Evolutionary conservation across 805 yeast genomes (phyloP), one percentile per base, ranked within the genome.

Genomic region (Starmerella davenportii): DNA sequence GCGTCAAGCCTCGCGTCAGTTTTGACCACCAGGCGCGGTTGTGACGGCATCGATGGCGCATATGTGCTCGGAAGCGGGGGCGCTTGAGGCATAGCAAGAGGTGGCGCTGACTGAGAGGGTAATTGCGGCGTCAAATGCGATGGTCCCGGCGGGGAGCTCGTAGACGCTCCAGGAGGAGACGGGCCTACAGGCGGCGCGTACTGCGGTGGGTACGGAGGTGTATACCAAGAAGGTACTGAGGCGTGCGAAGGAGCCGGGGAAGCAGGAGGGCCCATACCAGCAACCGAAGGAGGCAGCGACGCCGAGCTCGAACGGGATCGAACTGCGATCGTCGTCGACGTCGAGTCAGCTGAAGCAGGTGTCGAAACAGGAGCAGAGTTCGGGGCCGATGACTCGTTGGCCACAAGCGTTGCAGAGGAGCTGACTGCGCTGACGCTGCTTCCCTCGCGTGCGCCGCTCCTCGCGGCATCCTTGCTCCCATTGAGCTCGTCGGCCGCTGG

Each of bases 1-100:
- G 37, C 21, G 15, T 44, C 43, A 15, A 39, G 20, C 9, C 43
- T 36, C 4, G 38, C 28, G 30, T 43, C 43, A 25, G 37, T 37
- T 13, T 23, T 23, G 18, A 34, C 9, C 41, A 36, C 5, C 37
- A 25, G 15, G 24, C 13, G 32, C 40, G 45, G 19, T 33, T 16
- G 17, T 21, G 16, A 13, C n/a, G 28, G 34, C 38, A 21, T 21
- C n/a, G 16, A 18, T 35, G 38, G 21, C 19, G 25, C 21, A 24
- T 17, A 8, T 23, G 30, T 14, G 23, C n/a, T 7, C 5, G 30
- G 5, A 14, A 9, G 14, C 21, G 31, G 21, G 20, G 19, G 16
- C 27, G 35, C 25, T 19, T 32, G 20, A 7, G 35, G 35, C 15
- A 32, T 32, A 15, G 16, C 32, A 7, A 29, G 11, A 29, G 16